Evolutionary conservation across 83 land plant genomes (phyloP), one percentile per base, ranked within the genome.

Genomic region (Picea mariana): DNA sequence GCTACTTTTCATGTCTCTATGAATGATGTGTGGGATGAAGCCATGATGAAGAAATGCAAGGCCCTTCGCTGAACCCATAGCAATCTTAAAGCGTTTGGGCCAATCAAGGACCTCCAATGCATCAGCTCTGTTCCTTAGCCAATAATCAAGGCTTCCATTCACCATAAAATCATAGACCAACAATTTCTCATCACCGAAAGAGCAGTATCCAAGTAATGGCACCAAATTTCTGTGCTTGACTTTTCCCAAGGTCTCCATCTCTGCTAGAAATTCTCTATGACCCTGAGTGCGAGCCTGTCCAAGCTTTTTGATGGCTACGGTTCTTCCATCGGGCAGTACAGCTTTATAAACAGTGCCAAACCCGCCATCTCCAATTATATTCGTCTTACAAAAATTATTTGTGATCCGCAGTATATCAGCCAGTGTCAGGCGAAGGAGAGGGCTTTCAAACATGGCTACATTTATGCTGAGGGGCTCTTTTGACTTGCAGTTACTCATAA

Each of bases 271-370:
- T 77, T 90, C 88, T 9, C 92, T 80, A 20, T 87, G 82, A 31
- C 91, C 88, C 11, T 84, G 82, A 11, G 65, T 81, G 67, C 59
- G 82, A 24, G 82, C 77, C 18, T 87, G 27, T 34, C 80, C 86
- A 1, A 92, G 88, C 81, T 87, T 86, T 81, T 92, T 92, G 6
- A 87, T 83, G 5, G 94, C 92, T 3, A 87, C 80, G 5, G 77
- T 80, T 18, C 81, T 64, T 8, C 89, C 87, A 24, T 81, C 82
- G 1, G 86, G 89, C 42, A 92, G 77, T 6, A 62, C 49, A 3
- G 89, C 94, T 65, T 83, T 92, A 69, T 92, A 92, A 62, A 92
- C 90, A 12, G 89, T 92, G 44, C 94, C 90, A 62, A 90, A 92
- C 3, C 91, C 92, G 13, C 90, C 92, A 18, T 88, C 90, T 61